Percentiles rank a stretch among this genome's conserved stretches.
Evolutionary conservation across 2,329 filamentous ascomycete genomes (phyloP).

Genomic region (Elsinoe batatas): DNA sequence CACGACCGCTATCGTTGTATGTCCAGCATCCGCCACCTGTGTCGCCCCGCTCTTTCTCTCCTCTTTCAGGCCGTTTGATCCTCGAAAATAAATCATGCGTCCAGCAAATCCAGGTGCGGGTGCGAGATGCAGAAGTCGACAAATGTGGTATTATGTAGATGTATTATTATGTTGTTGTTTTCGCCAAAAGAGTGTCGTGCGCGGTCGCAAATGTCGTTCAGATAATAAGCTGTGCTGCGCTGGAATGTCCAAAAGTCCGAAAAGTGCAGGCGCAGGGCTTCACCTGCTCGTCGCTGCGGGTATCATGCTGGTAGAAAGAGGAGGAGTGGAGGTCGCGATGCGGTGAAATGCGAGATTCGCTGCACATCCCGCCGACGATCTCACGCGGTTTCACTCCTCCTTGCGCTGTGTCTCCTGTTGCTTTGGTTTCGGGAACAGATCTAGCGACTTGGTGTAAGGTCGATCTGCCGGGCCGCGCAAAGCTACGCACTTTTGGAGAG

Average conservation of each 20-base stretch:
- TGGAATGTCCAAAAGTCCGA: not conserved
- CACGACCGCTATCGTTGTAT: not conserved
- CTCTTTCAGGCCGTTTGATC: not conserved
- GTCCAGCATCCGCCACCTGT: not conserved
- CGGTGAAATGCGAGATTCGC: conserved; percentile 6
- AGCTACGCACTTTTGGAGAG: not conserved
- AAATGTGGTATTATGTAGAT: conserved; percentile 5
- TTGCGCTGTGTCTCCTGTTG: conserved; percentile 1
- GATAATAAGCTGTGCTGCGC: not conserved
- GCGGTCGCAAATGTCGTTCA: not conserved
- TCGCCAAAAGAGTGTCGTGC: not conserved
- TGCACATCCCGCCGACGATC: conserved; percentile 9
- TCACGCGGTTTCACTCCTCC: not conserved
- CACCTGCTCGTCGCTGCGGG: conserved; percentile 7
- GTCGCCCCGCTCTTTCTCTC: not conserved
- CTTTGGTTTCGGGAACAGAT: not conserved
- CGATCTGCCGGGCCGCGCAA: conserved; percentile 2
- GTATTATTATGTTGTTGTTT: conserved; percentile 10
- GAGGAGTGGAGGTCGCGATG: not conserved
- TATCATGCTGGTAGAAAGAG: conserved; percentile 1
- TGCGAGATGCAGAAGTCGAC: not conserved
- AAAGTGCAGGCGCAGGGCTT: conserved; percentile 10
- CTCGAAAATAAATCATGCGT: not conserved
- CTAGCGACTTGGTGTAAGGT: not conserved
- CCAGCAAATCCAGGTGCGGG: not conserved